Conservation (phyloP, 192 early-diverging fungal species). For the Backusella tuberculispora region DNA sequence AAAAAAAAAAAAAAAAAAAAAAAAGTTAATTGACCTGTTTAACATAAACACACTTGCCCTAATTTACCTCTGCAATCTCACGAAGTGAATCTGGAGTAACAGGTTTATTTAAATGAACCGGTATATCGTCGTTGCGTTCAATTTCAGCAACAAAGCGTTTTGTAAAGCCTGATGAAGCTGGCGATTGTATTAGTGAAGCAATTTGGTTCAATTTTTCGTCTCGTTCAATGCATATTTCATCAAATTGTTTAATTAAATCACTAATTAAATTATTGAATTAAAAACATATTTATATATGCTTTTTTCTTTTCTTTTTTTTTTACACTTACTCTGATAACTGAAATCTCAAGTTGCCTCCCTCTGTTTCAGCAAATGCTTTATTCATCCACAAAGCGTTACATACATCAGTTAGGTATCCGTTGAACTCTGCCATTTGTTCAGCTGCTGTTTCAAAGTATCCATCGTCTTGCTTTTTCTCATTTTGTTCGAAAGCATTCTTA, state of each 20-base stretch:
- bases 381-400: conserved; percentile 1
- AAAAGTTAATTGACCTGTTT: too few species aligned
- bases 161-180: background rate
- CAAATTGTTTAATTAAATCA: background rate
- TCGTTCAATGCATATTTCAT: background rate
- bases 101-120: background rate
- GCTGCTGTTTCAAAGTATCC: background rate
- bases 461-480: background rate
- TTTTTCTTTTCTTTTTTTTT: background rate
- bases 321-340: conserved; percentile 4
- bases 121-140: background rate
- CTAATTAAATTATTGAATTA: background rate
- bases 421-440: background rate
- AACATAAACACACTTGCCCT: too few species aligned
- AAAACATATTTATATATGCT: background rate
- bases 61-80: background rate
- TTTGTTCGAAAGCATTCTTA: background rate
- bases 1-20: background rate
- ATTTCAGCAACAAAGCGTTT: background rate
- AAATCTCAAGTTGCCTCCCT: background rate
- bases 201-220: background rate
- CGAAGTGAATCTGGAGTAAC: background rate
- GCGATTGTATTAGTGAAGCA: background rate
- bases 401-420: background rate
- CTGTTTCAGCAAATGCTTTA: background rate